These are phyloP conservation scores for Geranomyces variabilis DNA, from an alignment of 192 early-diverging fungal species.

Conservation along the genomic window DNA sequence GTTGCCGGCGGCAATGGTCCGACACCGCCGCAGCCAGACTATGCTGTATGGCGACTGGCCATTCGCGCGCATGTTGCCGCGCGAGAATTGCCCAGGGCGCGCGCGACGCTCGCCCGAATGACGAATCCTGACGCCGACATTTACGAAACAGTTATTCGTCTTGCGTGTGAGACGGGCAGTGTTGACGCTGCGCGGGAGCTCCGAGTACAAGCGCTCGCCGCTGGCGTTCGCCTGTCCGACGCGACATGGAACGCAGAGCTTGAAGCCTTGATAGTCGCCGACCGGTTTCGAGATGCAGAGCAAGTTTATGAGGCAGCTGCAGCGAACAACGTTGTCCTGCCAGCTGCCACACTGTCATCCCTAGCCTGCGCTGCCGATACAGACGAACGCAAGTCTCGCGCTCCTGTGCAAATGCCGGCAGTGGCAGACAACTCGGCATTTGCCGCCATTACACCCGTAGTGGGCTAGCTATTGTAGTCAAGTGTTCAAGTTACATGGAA, in stretches of 20 bases:
- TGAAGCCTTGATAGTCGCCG: neutral
- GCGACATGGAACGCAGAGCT: neutral
- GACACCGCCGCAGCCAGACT: slow-evolving; percentile 19
- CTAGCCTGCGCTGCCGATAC: neutral
- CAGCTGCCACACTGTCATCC: neutral
- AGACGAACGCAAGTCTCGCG: too few species aligned
- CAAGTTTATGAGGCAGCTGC: neutral
- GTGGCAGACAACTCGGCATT: too few species aligned
- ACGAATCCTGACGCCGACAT: slow-evolving; percentile 1
- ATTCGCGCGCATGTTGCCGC: slow-evolving; percentile 8
- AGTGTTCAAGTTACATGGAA: too few species aligned
- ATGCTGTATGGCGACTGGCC: slow-evolving; percentile 17
- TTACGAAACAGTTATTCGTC: neutral
- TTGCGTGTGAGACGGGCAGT: neutral
- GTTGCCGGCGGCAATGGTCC: neutral
- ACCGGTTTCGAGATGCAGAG: neutral
- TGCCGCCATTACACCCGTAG: too few species aligned
- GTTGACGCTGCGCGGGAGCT: neutral
- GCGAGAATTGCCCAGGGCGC: neutral
- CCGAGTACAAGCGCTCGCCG: neutral
- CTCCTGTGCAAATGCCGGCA: too few species aligned
- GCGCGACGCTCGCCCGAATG: neutral
- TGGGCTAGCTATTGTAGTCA: too few species aligned
- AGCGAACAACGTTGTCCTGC: neutral
- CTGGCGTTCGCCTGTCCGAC: neutral